These are phyloP conservation scores for Gillenia trifoliata DNA, from an alignment of 306 rosid genomes.

Conservation along the genomic window DNA sequence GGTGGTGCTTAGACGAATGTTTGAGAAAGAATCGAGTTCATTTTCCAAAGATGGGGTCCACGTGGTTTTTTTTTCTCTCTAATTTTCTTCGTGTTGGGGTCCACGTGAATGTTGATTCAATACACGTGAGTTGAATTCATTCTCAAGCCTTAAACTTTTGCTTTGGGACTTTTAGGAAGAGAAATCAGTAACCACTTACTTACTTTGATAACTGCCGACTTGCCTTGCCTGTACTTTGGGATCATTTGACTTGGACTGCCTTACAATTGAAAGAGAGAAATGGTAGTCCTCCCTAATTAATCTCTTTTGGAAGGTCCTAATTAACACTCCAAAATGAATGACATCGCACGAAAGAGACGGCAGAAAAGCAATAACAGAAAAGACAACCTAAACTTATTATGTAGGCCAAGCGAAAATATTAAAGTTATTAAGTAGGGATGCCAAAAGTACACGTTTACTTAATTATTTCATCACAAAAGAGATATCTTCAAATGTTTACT, in stretches of 20 bases:
- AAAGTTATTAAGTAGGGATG: too few species aligned
- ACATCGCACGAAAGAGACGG: neutral
- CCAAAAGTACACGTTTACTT: too few species aligned
- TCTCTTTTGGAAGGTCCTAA: neutral
- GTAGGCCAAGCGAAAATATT: neutral
- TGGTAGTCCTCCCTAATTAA: neutral
- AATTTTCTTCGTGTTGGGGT: neutral
- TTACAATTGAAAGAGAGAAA: neutral
- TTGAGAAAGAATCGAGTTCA: neutral
- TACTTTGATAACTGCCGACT: neutral
- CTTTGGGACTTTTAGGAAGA: neutral
- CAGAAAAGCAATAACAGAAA: neutral
- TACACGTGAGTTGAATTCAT: conserved; percentile 1
- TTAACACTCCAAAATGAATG: neutral
- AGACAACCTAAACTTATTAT: too few species aligned
- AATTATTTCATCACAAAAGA: too few species aligned
- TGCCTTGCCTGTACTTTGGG: neutral
- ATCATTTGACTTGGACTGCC: neutral
- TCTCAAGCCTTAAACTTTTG: neutral
- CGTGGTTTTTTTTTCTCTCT: neutral
- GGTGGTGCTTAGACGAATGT: neutral
- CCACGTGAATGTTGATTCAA: neutral
- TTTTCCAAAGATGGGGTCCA: conserved; percentile 10
- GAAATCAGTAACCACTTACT: neutral
- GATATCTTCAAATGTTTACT: too few species aligned